These are phyloP conservation scores for Podospora appendiculata DNA, from an alignment of 495 filamentous ascomycete species.

Conservation along the genomic window DNA sequence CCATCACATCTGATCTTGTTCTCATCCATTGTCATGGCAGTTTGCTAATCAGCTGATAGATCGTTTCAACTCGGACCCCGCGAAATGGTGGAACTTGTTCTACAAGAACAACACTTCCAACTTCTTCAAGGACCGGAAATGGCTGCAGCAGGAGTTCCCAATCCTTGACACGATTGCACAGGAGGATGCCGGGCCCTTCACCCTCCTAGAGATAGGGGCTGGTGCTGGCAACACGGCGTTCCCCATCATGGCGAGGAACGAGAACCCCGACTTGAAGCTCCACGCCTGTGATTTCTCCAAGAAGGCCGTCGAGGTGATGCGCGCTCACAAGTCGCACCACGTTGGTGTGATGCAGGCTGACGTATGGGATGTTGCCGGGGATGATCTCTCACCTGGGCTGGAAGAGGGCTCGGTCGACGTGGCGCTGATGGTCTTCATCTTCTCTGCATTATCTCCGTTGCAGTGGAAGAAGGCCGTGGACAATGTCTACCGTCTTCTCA, in stretches of 20 bases:
- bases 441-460: constrained; percentile 76
- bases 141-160: constrained; percentile 92
- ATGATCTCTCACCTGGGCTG: constrained; percentile 69
- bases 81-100: constrained; percentile 94
- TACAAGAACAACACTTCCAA: constrained; percentile 92
- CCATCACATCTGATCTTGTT: constrained; percentile 3
- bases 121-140: constrained; percentile 98
- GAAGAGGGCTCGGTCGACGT: constrained; percentile 72
- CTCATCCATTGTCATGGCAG: constrained; percentile 2
- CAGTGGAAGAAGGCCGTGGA: constrained; percentile 79
- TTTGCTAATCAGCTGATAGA: constrained; percentile 33
- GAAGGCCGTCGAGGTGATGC: constrained; percentile 84
- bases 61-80: constrained; percentile 82
- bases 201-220: constrained; percentile 83
- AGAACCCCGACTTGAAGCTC: constrained; percentile 68
- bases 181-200: constrained; percentile 50
- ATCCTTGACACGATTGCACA: constrained; percentile 62
- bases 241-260: constrained; percentile 72
- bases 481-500: constrained; percentile 76
- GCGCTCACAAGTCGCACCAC: constrained; percentile 55
- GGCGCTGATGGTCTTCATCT: constrained; percentile 91
- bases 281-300: constrained; percentile 93
- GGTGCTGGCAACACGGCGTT: constrained; percentile 96
- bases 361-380: constrained; percentile 79
- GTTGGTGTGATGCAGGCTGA: constrained; percentile 65